Base-by-base conservation (phyloP, 108 stramenopile genomes). In the Stephanodiscus triporus region DNA sequence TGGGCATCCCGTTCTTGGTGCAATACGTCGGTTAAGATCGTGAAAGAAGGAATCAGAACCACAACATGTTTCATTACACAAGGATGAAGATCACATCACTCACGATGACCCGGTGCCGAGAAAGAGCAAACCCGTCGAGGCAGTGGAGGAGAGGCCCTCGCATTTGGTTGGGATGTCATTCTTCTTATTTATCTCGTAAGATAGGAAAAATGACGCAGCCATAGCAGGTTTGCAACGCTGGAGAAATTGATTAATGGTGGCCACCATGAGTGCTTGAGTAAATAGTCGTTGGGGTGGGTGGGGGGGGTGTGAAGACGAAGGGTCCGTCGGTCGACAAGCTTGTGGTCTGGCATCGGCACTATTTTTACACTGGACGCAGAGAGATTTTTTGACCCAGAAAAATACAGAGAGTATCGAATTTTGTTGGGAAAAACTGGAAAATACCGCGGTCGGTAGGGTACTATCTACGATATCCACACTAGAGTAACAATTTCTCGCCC, bases 1-100 rank as follows among this genome's bases (percentile, higher is more conserved):
- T 6, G 94, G 94, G 70, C 94, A 95, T 60, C 94, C 94, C 48
- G 94, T 92, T 0, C 57, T 58, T 50, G 20, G 49, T 50, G 49
- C 4, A 4, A 50, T 20, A 1, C 9, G 49, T 17, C 49, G 49
- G 49, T 50, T 4, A 50, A 7, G 17, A 20, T 9, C 7, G 20
- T 26, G 26, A 20, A 20, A 26, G 22, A 20, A 20, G 53, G 53
- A 54, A 54, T 54, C 26, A 54, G 53, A 54, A 26, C 9, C 20
- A 22, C 8, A 22, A 22, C n/a, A n/a, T n/a, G n/a, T 1, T 26
- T 26, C 17, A 61, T 27, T 17, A 61, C 36, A 16, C 27, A 40
- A 62, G n/a, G n/a, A n/a, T n/a, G n/a, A n/a, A n/a, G n/a, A n/a
- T n/a, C 10, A 26, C 23, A 23, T 45, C 13, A 63, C 63, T 63